A percentile compares a stretch with the other conserved stretches of the same genome.
Conservation (phyloP, 495 filamentous ascomycete genomes). For the Umbilicaria muhlenbergii region DNA sequence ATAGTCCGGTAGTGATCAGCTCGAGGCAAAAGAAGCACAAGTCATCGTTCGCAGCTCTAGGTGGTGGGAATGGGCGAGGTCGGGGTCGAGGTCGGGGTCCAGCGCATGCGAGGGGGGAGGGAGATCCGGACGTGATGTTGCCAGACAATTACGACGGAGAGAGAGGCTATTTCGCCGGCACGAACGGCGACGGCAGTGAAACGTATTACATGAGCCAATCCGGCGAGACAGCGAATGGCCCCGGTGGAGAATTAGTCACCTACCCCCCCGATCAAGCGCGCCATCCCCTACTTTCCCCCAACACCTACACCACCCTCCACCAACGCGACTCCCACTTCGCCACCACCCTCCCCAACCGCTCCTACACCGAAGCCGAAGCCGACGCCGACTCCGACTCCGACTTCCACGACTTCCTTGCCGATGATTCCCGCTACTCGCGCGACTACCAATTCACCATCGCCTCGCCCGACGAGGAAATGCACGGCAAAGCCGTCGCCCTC, state of each 20-base stretch:
- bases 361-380: conserved; percentile 39
- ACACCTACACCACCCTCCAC: conserved; percentile 18
- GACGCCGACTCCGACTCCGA: conserved; percentile 45
- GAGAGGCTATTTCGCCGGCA: conserved; percentile 48
- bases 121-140: conserved; percentile 19
- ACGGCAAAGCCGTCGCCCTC: conserved; percentile 87
- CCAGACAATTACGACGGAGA: conserved; percentile 31
- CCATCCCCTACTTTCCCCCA: conserved; percentile 31
- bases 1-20: conserved; percentile 69
- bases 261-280: conserved; percentile 52
- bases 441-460: conserved; percentile 94
- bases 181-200: conserved; percentile 58
- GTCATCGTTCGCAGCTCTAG: conserved; percentile 36
- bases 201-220: conserved; percentile 58
- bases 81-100: conserved; percentile 28
- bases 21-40: conserved; percentile 75
- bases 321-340: conserved; percentile 32
- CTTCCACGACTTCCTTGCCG: conserved; percentile 34
- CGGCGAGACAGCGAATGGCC: conserved; percentile 50
- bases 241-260: conserved; percentile 66
- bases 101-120: conserved; percentile 21
- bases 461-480: conserved; percentile 93
- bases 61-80: conserved; percentile 23
- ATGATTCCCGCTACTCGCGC: conserved; percentile 60
- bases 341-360: conserved; percentile 29